Percentiles rank a stretch among this genome's conserved stretches.
Evolutionary conservation across 2,329 filamentous ascomycete genomes (phyloP).

Genomic region (Chaetomiaceae sp.): DNA sequence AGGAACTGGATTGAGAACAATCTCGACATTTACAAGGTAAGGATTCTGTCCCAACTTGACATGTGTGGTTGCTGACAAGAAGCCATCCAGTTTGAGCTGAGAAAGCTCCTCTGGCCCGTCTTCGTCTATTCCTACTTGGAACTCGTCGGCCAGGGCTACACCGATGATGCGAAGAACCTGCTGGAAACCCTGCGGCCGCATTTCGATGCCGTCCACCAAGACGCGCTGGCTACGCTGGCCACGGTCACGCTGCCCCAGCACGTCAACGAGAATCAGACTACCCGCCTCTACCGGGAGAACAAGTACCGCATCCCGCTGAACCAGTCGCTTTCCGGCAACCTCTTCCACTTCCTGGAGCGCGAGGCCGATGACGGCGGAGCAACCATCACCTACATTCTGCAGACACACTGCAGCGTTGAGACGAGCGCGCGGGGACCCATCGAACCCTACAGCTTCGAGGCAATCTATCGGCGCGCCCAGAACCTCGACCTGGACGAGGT

Average conservation of each 20-base stretch:
- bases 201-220: constrained; percentile 73
- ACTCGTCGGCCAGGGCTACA: constrained; percentile 66
- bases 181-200: constrained; percentile 60
- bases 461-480: constrained; percentile 52
- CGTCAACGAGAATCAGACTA: constrained; percentile 67
- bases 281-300: constrained; percentile 76
- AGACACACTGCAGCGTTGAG: constrained; percentile 53
- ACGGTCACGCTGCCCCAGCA: constrained; percentile 74
- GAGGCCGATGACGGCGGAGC: constrained; percentile 76
- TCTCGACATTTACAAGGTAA: constrained; percentile 86
- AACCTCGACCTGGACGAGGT: constrained; percentile 59
- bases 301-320: constrained; percentile 91
- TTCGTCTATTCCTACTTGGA: constrained; percentile 92
- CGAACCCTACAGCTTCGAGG: constrained; percentile 59
- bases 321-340: constrained; percentile 71
- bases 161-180: constrained; percentile 68
- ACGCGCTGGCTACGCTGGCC: constrained; percentile 73
- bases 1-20: constrained; percentile 85
- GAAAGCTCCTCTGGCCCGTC: constrained; percentile 83
- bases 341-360: constrained; percentile 86
- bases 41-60: no score
- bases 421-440: constrained; percentile 57
- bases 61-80: constrained; percentile 15
- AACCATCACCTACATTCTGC: constrained; percentile 70
- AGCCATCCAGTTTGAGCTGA: constrained; percentile 68